Evolutionary conservation across 2,329 filamentous ascomycete species (phyloP), one percentile per base, ranked within the genome.

Genomic region (Clonostachys rosea): DNA sequence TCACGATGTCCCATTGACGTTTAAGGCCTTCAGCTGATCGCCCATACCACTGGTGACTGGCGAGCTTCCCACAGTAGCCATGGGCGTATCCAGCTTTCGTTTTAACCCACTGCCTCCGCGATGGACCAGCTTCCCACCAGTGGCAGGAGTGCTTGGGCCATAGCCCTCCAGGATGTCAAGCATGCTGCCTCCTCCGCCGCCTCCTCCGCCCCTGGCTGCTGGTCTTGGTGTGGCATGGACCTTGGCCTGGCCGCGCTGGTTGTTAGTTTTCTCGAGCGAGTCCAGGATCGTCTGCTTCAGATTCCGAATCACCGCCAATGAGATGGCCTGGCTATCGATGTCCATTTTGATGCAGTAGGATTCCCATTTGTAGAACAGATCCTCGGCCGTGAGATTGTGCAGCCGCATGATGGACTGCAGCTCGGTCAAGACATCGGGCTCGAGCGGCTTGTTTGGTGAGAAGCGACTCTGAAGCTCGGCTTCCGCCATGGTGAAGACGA

Each of bases 341-440:
- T 91, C 89, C 84, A 97, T 91, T 68, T 92, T 95, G 63, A 99
- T 86, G 66, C 88, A 91, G 75, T 96, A 97, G 1, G 91, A 92
- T 67, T 99, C 94, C 94, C 94, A 99, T 76, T 97, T 97, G 81
- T 90, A 96, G 68, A 90, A 96, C 24, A 97, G 76, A 63, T 97
- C 94, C 64, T 97, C 85, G 34, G 84, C 77, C 14, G 84, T 81
- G 50, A 97, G 79, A 43, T 83, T 83, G 68, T 96, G 89, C 50
- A 97, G 76, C 47, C 86, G 84, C 70, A 94, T 79, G 63, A 96
- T 95, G 49, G 90, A 95, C 62, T 87, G 79, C 55, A 99, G 75
- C 69, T 96, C 91, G 46, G 78, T 73, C 53, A 90, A 72, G 48
- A 97, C 80, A 65, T 97, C 92, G 53, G 83, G 73, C 51, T 89